These are phyloP conservation scores for Aspergillus oerlinghausenensis DNA, from an alignment of 2,329 filamentous ascomycete species.

Conservation along the genomic window DNA sequence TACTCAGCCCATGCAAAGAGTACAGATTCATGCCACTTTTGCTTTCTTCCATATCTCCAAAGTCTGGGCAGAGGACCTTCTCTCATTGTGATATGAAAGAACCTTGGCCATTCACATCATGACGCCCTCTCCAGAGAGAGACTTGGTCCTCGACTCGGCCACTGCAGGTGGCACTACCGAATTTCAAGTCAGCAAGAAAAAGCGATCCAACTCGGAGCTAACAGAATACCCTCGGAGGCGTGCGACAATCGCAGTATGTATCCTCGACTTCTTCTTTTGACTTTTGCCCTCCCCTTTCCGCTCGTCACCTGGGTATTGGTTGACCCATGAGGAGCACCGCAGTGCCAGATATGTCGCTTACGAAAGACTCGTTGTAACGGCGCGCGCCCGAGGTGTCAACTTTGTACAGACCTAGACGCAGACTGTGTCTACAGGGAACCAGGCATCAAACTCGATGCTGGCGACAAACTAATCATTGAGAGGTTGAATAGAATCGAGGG, in stretches of 20 bases:
- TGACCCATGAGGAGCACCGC: conserved; percentile 4
- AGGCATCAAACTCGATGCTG: conserved; percentile 80
- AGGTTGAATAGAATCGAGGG: conserved; percentile 72
- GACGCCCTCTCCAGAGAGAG: conserved; percentile 19
- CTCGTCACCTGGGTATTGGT: conserved; percentile 5
- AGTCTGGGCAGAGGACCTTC: neutral
- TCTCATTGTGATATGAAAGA: conserved; percentile 3
- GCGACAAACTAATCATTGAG: conserved; percentile 80
- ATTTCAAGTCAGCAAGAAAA: conserved; percentile 20
- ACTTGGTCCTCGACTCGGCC: conserved; percentile 8
- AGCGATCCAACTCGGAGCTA: conserved; percentile 26
- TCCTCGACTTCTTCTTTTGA: conserved; percentile 1
- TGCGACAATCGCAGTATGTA: conserved; percentile 31
- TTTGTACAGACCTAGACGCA: conserved; percentile 75
- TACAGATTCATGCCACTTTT: neutral
- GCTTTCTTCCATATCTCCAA: neutral
- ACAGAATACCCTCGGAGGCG: conserved; percentile 30
- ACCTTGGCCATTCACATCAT: conserved; percentile 7
- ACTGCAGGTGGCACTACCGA: conserved; percentile 8
- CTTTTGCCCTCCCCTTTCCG: conserved; percentile 1
- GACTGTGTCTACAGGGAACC: conserved; percentile 82
- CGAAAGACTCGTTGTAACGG: conserved; percentile 77
- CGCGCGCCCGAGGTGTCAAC: conserved; percentile 75
- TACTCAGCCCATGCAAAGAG: neutral
- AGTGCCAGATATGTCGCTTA: conserved; percentile 79